phyloP scores from a whole-genome alignment of 2,329 filamentous ascomycete genomes.

The Thielaviopsis ethacetica region DNA sequence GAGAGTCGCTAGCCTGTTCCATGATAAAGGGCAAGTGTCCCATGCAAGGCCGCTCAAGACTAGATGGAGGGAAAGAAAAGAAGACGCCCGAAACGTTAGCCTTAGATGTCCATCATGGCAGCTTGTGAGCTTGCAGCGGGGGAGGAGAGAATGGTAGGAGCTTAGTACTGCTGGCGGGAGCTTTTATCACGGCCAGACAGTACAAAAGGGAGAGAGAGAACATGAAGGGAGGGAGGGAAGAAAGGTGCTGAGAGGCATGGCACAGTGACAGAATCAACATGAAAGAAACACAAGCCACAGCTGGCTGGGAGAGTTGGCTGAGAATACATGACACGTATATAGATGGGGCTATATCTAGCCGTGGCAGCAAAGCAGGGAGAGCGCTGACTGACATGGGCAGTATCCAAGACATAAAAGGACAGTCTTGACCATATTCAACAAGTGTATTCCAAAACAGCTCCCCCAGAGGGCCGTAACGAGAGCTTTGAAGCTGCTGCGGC shows the following conservation, averaged over 20 bases:
- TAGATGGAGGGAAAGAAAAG: conserved; percentile 29
- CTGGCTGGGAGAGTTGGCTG: not conserved
- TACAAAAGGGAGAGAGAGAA: too few relatives aligned
- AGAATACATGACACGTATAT: not conserved
- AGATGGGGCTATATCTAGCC: not conserved
- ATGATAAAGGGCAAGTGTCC: conserved; percentile 72
- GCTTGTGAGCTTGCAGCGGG: not conserved
- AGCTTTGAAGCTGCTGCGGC: not conserved
- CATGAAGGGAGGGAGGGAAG: not conserved
- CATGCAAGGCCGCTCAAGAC: conserved; percentile 85
- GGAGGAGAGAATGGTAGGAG: too few relatives aligned
- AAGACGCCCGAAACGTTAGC: conserved; percentile 4
- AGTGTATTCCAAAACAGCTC: not conserved
- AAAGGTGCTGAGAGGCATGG: not conserved
- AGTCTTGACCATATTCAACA: not conserved
- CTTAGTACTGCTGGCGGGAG: too few relatives aligned
- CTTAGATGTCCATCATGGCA: conserved; percentile 4
- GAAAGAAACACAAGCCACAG: not conserved
- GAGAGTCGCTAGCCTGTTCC: conserved; percentile 22
- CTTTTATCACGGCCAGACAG: too few relatives aligned
- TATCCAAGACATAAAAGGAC: not conserved
- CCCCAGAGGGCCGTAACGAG: not conserved
- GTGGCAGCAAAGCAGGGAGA: not conserved
- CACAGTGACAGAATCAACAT: not conserved
- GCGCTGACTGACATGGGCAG: not conserved